Percentiles rank a stretch among this genome's conserved stretches.
Evolutionary conservation across 2,329 filamentous ascomycete genomes (phyloP).

Genomic region (Cladosporium phlei): DNA sequence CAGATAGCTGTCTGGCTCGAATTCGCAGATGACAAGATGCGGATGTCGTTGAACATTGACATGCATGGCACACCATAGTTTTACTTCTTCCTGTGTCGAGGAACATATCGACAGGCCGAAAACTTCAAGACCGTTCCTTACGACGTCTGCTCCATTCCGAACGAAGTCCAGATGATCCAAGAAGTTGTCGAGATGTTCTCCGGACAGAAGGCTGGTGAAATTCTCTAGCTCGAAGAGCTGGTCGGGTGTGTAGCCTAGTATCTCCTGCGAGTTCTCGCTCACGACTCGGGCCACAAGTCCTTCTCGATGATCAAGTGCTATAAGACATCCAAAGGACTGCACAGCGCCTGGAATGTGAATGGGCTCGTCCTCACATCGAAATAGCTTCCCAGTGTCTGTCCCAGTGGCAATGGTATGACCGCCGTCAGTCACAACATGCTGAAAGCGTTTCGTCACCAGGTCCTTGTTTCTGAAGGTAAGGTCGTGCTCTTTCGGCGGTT

Average conservation of each 20-base stretch:
- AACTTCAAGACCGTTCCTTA: conserved; percentile 74
- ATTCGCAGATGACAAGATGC: conserved; percentile 77
- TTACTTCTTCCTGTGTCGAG: conserved; percentile 50
- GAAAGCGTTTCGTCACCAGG: conserved; percentile 70
- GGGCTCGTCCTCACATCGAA: conserved; percentile 84
- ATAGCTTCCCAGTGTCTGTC: conserved; percentile 63
- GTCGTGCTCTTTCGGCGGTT: no score
- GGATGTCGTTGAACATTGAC: conserved; percentile 63
- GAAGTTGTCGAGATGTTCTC: conserved; percentile 78
- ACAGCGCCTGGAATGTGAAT: conserved; percentile 81
- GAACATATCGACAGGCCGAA: conserved; percentile 71
- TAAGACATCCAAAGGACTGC: conserved; percentile 71
- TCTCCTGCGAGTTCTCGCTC: conserved; percentile 71
- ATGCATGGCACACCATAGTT: conserved; percentile 86
- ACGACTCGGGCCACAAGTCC: conserved; percentile 67
- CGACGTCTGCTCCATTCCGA: conserved; percentile 71
- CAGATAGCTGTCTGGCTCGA: conserved; percentile 76
- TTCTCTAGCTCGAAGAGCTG: conserved; percentile 69
- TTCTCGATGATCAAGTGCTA: conserved; percentile 66
- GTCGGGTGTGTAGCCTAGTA: conserved; percentile 72
- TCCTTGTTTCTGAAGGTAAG: no score
- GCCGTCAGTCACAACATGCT: conserved; percentile 68
- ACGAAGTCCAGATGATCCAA: conserved; percentile 86
- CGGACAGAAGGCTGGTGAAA: conserved; percentile 77
- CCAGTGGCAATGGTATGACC: conserved; percentile 82